Evolutionary conservation across 1,284 basidiomycete species (phyloP).

Genomic region (Austroboletus rostrupii): DNA sequence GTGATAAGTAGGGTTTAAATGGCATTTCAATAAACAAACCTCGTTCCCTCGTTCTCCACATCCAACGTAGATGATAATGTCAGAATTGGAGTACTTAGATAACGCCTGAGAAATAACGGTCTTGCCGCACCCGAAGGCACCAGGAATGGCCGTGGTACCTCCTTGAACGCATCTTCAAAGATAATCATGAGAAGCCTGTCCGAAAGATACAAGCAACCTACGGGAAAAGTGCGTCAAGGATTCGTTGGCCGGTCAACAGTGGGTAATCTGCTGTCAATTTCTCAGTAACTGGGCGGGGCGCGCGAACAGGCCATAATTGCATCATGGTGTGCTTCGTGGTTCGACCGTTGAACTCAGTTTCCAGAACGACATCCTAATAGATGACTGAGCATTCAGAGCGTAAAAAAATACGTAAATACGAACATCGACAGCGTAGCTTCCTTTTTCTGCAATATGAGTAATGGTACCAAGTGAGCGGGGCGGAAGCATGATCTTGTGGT

Average conservation of each 20-base stretch:
- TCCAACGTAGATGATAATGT: slow-evolving; percentile 99
- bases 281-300: slow-evolving; percentile 91
- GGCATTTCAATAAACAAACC: slow-evolving; percentile 37
- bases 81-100: slow-evolving; percentile 99
- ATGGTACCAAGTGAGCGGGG: slow-evolving; percentile 95
- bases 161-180: slow-evolving; percentile 87
- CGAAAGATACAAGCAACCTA: slow-evolving; percentile 35
- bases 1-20: slow-evolving; percentile 5
- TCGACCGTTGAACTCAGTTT: slow-evolving; percentile 98
- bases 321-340: slow-evolving; percentile 92
- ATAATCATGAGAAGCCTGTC: neutral
- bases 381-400: slow-evolving; percentile 1
- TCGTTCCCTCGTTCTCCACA: slow-evolving; percentile 93
- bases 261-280: slow-evolving; percentile 94
- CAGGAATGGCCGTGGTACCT: slow-evolving; percentile 98
- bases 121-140: slow-evolving; percentile 98
- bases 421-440: slow-evolving; percentile 89
- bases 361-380: slow-evolving; percentile 84
- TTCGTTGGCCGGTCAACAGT: slow-evolving; percentile 93
- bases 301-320: slow-evolving; percentile 99
- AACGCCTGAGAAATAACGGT: slow-evolving; percentile 96
- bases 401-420: slow-evolving; percentile 27
- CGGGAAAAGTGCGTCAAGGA: slow-evolving; percentile 97
- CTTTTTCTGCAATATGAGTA: slow-evolving; percentile 91
- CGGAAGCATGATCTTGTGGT: slow-evolving; percentile 96